Conservation (phyloP, 1,139 yeast species). For the Saccharomyces hybrid region DNA sequence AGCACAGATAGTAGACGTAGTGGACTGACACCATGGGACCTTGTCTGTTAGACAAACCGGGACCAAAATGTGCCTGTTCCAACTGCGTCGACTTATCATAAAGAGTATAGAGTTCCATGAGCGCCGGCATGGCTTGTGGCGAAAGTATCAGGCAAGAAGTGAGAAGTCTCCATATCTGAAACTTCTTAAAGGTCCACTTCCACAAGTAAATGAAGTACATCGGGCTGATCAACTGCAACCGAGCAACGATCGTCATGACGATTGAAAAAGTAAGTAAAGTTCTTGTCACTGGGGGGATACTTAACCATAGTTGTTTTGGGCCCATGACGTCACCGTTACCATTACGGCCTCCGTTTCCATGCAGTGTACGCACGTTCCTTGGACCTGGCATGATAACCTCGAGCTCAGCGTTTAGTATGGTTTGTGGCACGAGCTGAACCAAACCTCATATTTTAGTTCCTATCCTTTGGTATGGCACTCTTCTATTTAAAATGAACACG, state of each 20-base stretch:
- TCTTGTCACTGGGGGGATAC: constrained; percentile 22
- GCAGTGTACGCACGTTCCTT: neutral
- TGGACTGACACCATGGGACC: constrained; percentile 16
- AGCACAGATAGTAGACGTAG: constrained; percentile 23
- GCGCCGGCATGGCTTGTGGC: constrained; percentile 21
- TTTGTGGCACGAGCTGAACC: neutral
- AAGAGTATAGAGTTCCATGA: constrained; percentile 25
- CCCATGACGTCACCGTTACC: neutral
- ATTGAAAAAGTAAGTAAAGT: constrained; percentile 7
- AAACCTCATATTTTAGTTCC: neutral
- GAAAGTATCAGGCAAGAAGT: constrained; percentile 24
- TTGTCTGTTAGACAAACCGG: constrained; percentile 7
- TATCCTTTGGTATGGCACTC: neutral
- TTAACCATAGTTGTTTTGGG: constrained; percentile 8
- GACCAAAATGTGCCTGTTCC: constrained; percentile 19
- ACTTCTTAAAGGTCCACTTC: constrained; percentile 11
- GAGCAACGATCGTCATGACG: constrained; percentile 1
- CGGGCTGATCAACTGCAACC: constrained; percentile 4
- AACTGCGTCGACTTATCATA: constrained; percentile 24
- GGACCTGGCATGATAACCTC: constrained; percentile 2
- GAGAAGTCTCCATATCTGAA: constrained; percentile 26
- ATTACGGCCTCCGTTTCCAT: constrained; percentile 1
- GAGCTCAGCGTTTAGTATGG: neutral
- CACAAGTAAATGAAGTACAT: constrained; percentile 14
- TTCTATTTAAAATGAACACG: neutral